Conservation (phyloP, 2,329 filamentous ascomycete genomes). For the Talaromyces sp. region DNA sequence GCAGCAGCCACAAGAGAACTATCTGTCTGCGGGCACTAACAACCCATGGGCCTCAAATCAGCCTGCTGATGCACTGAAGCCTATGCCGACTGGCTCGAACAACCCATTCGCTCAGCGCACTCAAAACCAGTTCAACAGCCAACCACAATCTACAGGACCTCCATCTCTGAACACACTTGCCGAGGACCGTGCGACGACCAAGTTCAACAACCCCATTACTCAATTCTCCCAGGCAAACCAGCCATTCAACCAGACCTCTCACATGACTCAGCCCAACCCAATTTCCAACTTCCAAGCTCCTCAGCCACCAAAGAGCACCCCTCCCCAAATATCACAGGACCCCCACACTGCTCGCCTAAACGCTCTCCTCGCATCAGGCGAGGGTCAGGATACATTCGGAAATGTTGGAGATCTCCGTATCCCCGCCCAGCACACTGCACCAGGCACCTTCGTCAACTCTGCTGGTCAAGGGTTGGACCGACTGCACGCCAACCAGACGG, state of each 20-base stretch:
- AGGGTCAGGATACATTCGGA: conserved; percentile 95
- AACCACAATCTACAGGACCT: conserved; percentile 57
- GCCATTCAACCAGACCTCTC: conserved; percentile 38
- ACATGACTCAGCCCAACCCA: conserved; percentile 42
- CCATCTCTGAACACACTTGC: conserved; percentile 75
- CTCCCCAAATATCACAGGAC: conserved; percentile 44
- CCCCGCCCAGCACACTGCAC: conserved; percentile 92
- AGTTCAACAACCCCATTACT: conserved; percentile 53
- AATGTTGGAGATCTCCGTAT: conserved; percentile 97
- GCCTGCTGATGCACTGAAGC: conserved; percentile 67
- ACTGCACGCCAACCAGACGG: conserved; percentile 69
- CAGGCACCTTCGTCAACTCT: conserved; percentile 94
- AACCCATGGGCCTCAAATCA: conserved; percentile 82
- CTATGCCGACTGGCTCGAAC: conserved; percentile 91
- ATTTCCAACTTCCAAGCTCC: conserved; percentile 36
- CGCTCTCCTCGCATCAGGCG: conserved; percentile 78
- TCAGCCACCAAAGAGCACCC: conserved; percentile 37
- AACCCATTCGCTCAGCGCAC: conserved; percentile 83
- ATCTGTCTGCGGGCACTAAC: conserved; percentile 78
- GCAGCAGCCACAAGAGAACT: conserved; percentile 58
- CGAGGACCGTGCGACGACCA: conserved; percentile 77
- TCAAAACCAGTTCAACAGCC: conserved; percentile 56
- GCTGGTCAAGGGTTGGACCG: conserved; percentile 78
- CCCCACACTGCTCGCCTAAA: conserved; percentile 76
- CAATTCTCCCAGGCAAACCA: conserved; percentile 42